Evolutionary conservation across 495 filamentous ascomycete genomes (phyloP), one percentile per base, ranked within the genome.

Genomic region (Mytilinidion resinicola): DNA sequence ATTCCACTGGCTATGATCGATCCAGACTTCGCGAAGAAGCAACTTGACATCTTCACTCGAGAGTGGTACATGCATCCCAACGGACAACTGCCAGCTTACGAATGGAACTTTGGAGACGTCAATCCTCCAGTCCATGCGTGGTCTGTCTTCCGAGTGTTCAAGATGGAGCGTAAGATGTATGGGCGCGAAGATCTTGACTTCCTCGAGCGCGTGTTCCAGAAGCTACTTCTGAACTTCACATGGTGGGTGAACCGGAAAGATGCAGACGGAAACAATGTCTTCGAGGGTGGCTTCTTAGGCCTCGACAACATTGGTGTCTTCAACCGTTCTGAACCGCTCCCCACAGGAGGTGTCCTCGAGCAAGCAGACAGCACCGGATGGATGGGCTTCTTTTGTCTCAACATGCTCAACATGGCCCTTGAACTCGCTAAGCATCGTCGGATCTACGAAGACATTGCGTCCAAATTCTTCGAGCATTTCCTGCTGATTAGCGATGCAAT

Each of bases 11-110:
- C 92, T 9, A 96, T 96, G 91, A 90, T 96, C 53, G 92, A 96
- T 62, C 92, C 92, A 0, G 92, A 96, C 33, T 96, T 96, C 61
- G 91, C 92, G 15, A 97, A 97, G 81, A 95, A 95, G 76, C 92
- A 97, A 70, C 81, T 97, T 19, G 92, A 97, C 70, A 75, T 97
- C 14, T 87, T 97, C 63, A 97, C 92, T 9, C 80, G 92, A 58
- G 92, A 96, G 75, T 96, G 92, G 92, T 97, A 97, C 77, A 96
- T 96, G 87, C 92, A 97, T 76, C 92, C 92, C 15, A 97, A 97
- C 66, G 92, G 92, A 44, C 92, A 97, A 72, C 76, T 96, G 48
- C 86, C 89, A 25, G 81, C 83, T 7, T 96, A 97, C 61, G 93
- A 97, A 72, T 97, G 92, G 92, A 96, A 97, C 69, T 97, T 96